Base-by-base conservation (phyloP, 345 rosid species). In the Pistacia integerrima region DNA sequence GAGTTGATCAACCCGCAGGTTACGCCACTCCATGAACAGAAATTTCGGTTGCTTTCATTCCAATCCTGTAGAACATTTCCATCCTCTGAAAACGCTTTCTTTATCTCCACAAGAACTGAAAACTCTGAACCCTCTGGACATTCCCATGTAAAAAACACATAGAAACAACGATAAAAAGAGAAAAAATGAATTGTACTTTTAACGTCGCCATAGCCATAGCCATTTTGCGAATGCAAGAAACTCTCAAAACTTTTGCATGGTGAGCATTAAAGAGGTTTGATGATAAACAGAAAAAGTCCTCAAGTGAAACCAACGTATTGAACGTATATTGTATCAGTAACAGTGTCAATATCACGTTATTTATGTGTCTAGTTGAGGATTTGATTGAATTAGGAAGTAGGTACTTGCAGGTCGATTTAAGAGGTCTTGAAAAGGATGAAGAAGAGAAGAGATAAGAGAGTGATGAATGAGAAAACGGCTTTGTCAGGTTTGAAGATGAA, bases 21-120 rank as follows among this genome's bases (percentile, higher is more conserved):
- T 51, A 96, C 72, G 11, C 97, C 99, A 4, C 52, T 86, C 99
- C 98, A 96, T 3, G 84, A 22, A 72, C 98, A 96, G 81, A 83
- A 86, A 49, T 78, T 84, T 41, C 74, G 69, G 78, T 91, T 89
- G 72, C 18, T 85, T 35, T 52, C 13, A 67, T 81, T 87, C 99
- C 98, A 96, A 56, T 81, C 87, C 69, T 17, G 84, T 78, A 96
- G 74, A 65, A 79, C 82, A 17, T 76, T 78, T 72, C 65, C 74
- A 11, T 84, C 89, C 6, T 51, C 68, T 1, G 33, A 25, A 28
- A 96, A 84, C 5, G 88, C 88, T 51, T 76, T 78, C 86, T 90
- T 96, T 35, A 88, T 84, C 62, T 89, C 84, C 70, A 92, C 72
- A 70, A 96, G 97, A 73, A 75, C 70, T 0, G 88, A 66, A 2